phyloP scores from a whole-genome alignment of 129 eudicot genomes.

The Smallanthus sonchifolius region DNA sequence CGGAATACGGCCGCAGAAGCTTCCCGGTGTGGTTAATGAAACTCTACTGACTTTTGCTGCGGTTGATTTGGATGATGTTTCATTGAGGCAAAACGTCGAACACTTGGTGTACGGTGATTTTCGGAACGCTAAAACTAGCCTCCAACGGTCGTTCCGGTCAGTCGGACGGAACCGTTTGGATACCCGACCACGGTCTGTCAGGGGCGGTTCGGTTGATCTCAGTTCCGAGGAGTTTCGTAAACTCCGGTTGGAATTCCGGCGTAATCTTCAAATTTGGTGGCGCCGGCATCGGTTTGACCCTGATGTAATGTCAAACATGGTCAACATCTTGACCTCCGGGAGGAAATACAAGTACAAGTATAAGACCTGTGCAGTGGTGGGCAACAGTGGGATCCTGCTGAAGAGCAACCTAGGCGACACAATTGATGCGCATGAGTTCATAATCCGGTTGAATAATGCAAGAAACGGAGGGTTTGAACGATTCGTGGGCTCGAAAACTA shows the following conservation, averaged over 20 bases:
- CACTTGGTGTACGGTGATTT: slow-evolving; percentile 62
- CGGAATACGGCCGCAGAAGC: not conserved
- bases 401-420: slow-evolving; percentile 41
- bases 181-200: slow-evolving; percentile 32
- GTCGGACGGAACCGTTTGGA: slow-evolving; percentile 45
- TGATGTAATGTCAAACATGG: slow-evolving; percentile 53
- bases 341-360: slow-evolving; percentile 47
- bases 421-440: slow-evolving; percentile 72
- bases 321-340: slow-evolving; percentile 15
- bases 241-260: slow-evolving; percentile 50
- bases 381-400: slow-evolving; percentile 88
- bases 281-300: slow-evolving; percentile 41
- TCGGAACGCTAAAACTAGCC: slow-evolving; percentile 21
- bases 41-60: slow-evolving; percentile 54
- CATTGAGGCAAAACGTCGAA: slow-evolving; percentile 58
- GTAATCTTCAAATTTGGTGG: slow-evolving; percentile 59
- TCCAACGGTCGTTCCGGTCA: slow-evolving; percentile 58
- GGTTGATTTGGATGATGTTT: slow-evolving; percentile 47
- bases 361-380: slow-evolving; percentile 83
- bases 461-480: slow-evolving; percentile 43
- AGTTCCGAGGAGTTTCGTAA: slow-evolving; percentile 56
- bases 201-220: slow-evolving; percentile 41
- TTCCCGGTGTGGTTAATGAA: slow-evolving; percentile 38
- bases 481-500: slow-evolving; percentile 75
- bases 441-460: slow-evolving; percentile 84